Evolutionary conservation across 768 basidiomycete species (phyloP), one percentile per base, ranked within the genome.

Genomic region (Mycena crocata): DNA sequence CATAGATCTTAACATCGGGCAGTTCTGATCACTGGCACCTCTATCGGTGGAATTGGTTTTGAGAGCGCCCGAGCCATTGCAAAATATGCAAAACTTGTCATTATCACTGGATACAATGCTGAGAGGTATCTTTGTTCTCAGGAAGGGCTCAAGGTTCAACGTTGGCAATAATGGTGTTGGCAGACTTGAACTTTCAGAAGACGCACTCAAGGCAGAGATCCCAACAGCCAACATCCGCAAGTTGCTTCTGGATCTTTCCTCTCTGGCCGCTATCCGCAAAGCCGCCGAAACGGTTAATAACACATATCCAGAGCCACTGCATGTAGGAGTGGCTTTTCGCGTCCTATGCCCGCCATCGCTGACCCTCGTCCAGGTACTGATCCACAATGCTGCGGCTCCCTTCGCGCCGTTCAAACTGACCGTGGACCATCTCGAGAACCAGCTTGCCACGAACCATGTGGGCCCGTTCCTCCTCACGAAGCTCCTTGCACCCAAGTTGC

Each of bases 21-120:
- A 56, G 55, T 56, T 10, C 32, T 56, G 19, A 56, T 56, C 28
- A 56, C 55, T 23, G 55, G 55, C 9, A 56, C 55, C 1, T 56
- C 55, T 19, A 6, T 56, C 26, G 44, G 44, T 23, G 55, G 55
- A 13, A 56, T 56, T 26, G 55, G 55, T 5, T 56, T 42, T 19
- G 55, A 56, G n/a, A 21, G 39, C n/a, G 55, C 55, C 19, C 55
- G 19, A 24, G 51, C 24, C n/a, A n/a, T n/a, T n/a, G n/a, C n/a
- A n/a, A n/a, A n/a, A n/a, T n/a, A n/a, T n/a, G n/a, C n/a, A 42
- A 56, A 44, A n/a, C 55, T 56, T 21, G 55, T 56, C 9, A 8
- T 44, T 19, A 42, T 56, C 3, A 56, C 55, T 0, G 55, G 55
- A 1, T 56, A 56, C 30, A 31, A 44, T 17, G 55, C 26, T 23